phyloP scores from a whole-genome alignment of 768 basidiomycete species.

The Lactarius tabidus region DNA sequence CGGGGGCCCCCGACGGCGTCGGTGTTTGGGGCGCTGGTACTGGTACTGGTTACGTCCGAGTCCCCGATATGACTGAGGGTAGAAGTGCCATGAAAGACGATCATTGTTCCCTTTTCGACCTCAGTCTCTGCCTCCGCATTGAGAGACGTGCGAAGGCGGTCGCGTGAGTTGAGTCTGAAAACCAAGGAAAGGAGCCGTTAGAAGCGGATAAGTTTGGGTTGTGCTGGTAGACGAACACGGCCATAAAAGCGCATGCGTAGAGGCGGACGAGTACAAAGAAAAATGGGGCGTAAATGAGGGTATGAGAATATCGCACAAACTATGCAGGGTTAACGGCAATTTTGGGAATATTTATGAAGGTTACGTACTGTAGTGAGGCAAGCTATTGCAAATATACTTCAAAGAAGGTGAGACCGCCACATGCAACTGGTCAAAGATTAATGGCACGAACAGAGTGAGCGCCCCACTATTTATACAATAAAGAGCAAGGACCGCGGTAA shows the following conservation, averaged over 20 bases:
- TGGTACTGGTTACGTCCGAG: neutral
- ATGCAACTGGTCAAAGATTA: neutral
- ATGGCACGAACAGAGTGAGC: neutral
- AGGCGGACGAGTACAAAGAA: constrained; percentile 3
- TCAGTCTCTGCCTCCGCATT: neutral
- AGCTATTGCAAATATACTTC: constrained; percentile 3
- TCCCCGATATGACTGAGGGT: neutral
- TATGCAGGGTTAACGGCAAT: neutral
- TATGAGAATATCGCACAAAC: neutral
- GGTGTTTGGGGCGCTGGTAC: neutral
- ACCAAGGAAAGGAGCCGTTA: neutral
- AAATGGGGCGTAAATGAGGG: constrained; percentile 9
- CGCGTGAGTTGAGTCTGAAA: constrained; percentile 6
- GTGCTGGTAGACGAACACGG: neutral
- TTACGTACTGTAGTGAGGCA: constrained; percentile 1
- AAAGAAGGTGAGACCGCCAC: neutral
- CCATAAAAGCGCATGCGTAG: constrained; percentile 7
- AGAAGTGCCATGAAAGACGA: neutral
- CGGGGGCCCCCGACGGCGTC: neutral
- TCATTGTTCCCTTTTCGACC: neutral
- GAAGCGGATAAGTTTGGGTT: neutral
- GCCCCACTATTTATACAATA: constrained; percentile 7
- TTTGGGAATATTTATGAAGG: neutral
- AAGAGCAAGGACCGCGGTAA: neutral
- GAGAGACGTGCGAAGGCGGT: constrained; percentile 5